Conservation (phyloP, 148 eudicot species). For the Polygonum maritimum region DNA sequence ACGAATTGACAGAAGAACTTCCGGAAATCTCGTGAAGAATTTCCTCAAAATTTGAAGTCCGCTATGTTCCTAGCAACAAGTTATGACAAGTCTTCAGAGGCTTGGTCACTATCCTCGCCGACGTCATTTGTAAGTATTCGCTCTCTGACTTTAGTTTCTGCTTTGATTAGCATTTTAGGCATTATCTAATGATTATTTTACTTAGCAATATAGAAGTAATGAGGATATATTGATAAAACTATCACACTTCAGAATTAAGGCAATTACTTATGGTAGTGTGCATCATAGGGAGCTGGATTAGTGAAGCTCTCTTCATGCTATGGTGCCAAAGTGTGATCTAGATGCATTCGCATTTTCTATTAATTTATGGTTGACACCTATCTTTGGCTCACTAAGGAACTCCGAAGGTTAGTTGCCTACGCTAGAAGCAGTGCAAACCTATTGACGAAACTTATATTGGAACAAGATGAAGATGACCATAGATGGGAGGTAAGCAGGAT, state of each 20-base stretch:
- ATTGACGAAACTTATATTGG: constrained; percentile 54
- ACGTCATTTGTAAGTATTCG: constrained; percentile 48
- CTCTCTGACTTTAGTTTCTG: background rate
- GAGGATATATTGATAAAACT: background rate
- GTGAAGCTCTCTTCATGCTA: background rate
- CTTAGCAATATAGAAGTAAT: background rate
- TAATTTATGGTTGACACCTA: constrained; percentile 2
- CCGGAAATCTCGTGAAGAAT: constrained; percentile 42
- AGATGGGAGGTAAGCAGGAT: constrained; percentile 72
- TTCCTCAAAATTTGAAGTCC: constrained; percentile 33
- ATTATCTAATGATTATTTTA: background rate
- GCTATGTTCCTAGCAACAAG: constrained; percentile 76
- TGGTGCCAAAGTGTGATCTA: background rate
- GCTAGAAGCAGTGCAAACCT: constrained; percentile 82
- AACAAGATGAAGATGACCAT: constrained; percentile 37
- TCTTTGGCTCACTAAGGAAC: constrained; percentile 47
- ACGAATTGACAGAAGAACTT: constrained; percentile 50
- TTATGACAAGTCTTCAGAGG: constrained; percentile 84
- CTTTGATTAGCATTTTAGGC: background rate
- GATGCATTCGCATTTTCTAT: background rate
- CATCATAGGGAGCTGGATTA: background rate
- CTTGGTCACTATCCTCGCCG: constrained; percentile 78
- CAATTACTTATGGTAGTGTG: background rate
- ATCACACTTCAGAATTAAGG: background rate
- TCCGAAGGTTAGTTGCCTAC: constrained; percentile 73